Percentiles rank a stretch among this genome's conserved stretches.
Conservation (phyloP, 441 rosid species). For the Aquilaria agallochum region DNA sequence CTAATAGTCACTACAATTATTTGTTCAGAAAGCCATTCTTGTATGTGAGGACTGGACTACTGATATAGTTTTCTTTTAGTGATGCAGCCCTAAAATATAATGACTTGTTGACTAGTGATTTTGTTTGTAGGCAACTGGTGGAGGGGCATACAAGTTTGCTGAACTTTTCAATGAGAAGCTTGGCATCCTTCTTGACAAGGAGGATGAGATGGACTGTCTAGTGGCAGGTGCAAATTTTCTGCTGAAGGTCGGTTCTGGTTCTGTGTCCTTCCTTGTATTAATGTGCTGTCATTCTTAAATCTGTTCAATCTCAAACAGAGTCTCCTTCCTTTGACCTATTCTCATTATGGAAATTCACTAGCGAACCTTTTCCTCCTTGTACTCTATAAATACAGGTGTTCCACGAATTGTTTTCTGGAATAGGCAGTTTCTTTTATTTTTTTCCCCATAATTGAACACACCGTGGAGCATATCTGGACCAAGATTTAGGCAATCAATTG, state of each 20-base stretch:
- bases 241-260: slow-evolving; percentile 58
- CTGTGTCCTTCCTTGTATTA: slow-evolving; percentile 7
- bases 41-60: not conserved
- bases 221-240: slow-evolving; percentile 95
- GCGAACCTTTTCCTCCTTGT: too few species aligned
- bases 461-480: too few species aligned
- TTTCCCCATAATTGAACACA: too few species aligned
- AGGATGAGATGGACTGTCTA: slow-evolving; percentile 96
- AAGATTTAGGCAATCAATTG: too few species aligned
- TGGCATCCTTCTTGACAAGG: slow-evolving; percentile 84
- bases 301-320: slow-evolving; percentile 2
- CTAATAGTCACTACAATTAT: too few species aligned
- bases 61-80: not conserved
- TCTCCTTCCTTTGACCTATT: not conserved
- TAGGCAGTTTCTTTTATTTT: too few species aligned
- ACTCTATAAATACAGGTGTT: not conserved
- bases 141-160: slow-evolving; percentile 95
- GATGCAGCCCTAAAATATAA: not conserved
- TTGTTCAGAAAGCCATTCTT: slow-evolving; percentile 9
- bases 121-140: slow-evolving; percentile 61
- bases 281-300: not conserved
- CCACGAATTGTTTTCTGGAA: too few species aligned
- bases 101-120: slow-evolving; percentile 16
- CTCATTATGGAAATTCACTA: not conserved
- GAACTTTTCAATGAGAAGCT: slow-evolving; percentile 91